Percentiles rank a stretch among this genome's conserved stretches.
Conservation (phyloP, 2,329 filamentous ascomycete genomes). For the Rhynchosporium agropyri region DNA sequence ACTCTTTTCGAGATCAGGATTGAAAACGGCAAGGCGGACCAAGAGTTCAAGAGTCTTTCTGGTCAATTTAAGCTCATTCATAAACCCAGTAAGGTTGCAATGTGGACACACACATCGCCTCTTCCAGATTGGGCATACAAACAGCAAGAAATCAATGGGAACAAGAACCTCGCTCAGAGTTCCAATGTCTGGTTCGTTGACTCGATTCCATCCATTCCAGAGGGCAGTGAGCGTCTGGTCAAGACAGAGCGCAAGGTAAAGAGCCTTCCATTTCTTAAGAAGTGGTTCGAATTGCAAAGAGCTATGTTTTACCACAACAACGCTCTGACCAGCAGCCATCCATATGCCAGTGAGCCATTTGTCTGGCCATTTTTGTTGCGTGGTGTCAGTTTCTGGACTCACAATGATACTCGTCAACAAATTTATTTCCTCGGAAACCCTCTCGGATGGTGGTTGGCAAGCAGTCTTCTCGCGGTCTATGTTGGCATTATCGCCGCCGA, state of each 20-base stretch:
- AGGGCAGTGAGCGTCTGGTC: slow-evolving; percentile 68
- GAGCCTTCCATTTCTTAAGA: slow-evolving; percentile 82
- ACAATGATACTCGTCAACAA: slow-evolving; percentile 90
- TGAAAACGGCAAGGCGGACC: slow-evolving; percentile 77
- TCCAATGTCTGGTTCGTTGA: slow-evolving; percentile 96
- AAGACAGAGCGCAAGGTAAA: slow-evolving; percentile 81
- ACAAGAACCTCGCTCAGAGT: slow-evolving; percentile 88
- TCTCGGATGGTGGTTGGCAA: slow-evolving; percentile 95
- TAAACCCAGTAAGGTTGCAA: slow-evolving; percentile 91
- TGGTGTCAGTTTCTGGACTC: slow-evolving; percentile 99
- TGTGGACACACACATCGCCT: slow-evolving; percentile 97
- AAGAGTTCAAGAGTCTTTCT: slow-evolving; percentile 87
- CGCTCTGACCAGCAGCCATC: slow-evolving; percentile 93
- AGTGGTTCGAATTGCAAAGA: slow-evolving; percentile 95
- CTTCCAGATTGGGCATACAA: slow-evolving; percentile 98
- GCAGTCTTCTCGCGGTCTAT: slow-evolving; percentile 89
- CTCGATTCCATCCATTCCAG: slow-evolving; percentile 78
- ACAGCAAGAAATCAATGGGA: slow-evolving; percentile 98
- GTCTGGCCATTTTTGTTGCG: slow-evolving; percentile 97
- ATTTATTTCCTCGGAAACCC: slow-evolving; percentile 99
- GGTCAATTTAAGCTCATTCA: slow-evolving; percentile 97
- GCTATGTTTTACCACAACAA: slow-evolving; percentile 99
- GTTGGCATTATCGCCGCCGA: slow-evolving; percentile 90
- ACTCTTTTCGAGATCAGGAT: slow-evolving; percentile 92
- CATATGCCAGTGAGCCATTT: slow-evolving; percentile 91